A percentile compares a stretch with the other conserved stretches of the same genome.
These are phyloP conservation scores for Scleromitrula shiraiana DNA, from an alignment of 2,329 filamentous ascomycete genomes.

Conservation along the genomic window DNA sequence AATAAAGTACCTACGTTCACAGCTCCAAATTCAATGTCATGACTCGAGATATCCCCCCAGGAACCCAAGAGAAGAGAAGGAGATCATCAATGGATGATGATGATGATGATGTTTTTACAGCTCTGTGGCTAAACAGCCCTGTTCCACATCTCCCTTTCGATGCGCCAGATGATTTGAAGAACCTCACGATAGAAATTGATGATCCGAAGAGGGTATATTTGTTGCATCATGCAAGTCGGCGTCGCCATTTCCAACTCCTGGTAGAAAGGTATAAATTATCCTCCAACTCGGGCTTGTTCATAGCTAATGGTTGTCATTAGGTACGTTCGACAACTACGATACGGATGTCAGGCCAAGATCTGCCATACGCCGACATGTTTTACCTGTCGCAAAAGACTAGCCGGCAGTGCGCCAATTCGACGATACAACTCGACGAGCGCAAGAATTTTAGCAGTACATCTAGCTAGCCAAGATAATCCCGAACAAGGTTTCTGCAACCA, in stretches of 20 bases:
- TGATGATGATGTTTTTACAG: conserved; percentile 37
- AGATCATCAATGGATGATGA: too few relatives aligned
- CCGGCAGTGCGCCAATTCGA: conserved; percentile 60
- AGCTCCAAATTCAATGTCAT: conserved; percentile 35
- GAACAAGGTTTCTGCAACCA: conserved; percentile 58
- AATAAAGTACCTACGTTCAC: not conserved
- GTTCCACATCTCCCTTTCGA: conserved; percentile 52
- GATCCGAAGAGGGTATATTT: conserved; percentile 54
- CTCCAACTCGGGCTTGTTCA: conserved; percentile 9
- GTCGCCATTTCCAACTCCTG: conserved; percentile 56
- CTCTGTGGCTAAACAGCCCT: conserved; percentile 53
- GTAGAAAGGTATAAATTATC: conserved; percentile 58
- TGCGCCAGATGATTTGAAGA: conserved; percentile 49
- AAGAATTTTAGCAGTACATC: conserved; percentile 68
- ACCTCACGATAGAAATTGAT: conserved; percentile 49
- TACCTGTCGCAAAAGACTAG: conserved; percentile 62
- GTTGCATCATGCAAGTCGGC: conserved; percentile 51
- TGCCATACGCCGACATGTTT: conserved; percentile 76
- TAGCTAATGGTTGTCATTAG: conserved; percentile 35
- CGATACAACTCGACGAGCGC: conserved; percentile 77
- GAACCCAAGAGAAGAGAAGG: conserved; percentile 18
- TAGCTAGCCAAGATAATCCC: conserved; percentile 73
- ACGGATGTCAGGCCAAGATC: conserved; percentile 62
- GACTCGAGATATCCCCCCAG: conserved; percentile 38
- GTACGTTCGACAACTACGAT: conserved; percentile 73